Evolutionary conservation across 352 stramenopile genomes (phyloP).

Genomic region (Pythium brassicae): DNA sequence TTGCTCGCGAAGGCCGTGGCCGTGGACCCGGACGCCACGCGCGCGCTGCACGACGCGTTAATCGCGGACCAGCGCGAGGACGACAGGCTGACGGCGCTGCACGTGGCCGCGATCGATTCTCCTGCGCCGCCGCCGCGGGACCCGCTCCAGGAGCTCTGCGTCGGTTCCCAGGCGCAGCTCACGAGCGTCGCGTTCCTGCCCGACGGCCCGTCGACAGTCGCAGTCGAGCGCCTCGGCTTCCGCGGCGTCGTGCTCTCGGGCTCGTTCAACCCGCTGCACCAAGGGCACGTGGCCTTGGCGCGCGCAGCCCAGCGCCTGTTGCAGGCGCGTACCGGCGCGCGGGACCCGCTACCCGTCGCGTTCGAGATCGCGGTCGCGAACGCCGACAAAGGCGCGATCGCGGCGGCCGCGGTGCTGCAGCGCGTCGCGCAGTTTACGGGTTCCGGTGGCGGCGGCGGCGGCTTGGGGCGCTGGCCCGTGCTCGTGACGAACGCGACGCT

Average conservation of each 20-base stretch:
- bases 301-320: conserved; percentile 41
- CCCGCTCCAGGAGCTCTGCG: conserved; percentile 26
- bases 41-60: conserved; percentile 27
- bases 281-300: conserved; percentile 63
- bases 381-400: conserved; percentile 72
- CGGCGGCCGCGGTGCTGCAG: conserved; percentile 25
- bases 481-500: conserved; percentile 74
- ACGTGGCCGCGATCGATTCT: background rate
- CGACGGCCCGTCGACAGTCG: background rate
- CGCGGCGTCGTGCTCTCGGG: conserved; percentile 63
- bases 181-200: conserved; percentile 52
- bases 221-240: conserved; percentile 40
- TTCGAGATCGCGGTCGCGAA: conserved; percentile 81
- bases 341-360: conserved; percentile 28
- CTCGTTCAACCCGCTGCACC: conserved; percentile 83
- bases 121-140: conserved; percentile 8
- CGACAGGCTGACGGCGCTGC: conserved; percentile 23
- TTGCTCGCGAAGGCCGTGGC: conserved; percentile 40
- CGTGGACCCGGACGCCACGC: conserved; percentile 26
- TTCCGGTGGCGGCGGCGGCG: background rate
- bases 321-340: conserved; percentile 17
- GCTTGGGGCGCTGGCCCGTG: conserved; percentile 47
- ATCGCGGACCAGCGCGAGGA: conserved; percentile 21
- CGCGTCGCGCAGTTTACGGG: conserved; percentile 57
- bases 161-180: conserved; percentile 15